These are phyloP conservation scores for Fraxinus angustifolia DNA, from an alignment of 305 asterid species.

Conservation along the genomic window DNA sequence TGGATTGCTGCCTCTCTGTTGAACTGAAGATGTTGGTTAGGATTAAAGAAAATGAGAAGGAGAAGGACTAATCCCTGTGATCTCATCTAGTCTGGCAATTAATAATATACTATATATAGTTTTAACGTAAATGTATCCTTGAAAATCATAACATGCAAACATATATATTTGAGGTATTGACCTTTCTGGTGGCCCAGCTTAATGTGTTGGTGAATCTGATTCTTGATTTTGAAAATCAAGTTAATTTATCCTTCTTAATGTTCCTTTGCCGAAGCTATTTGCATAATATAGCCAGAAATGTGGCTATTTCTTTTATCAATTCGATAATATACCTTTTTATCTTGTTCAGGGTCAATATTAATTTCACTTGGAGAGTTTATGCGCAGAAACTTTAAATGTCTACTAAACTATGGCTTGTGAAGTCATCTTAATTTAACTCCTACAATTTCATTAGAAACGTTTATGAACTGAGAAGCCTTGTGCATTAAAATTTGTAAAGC, in stretches of 20 bases:
- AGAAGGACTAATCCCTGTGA: constrained; percentile 12
- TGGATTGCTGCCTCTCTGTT: constrained; percentile 23
- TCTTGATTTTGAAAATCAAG: not conserved
- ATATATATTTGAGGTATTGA: not conserved
- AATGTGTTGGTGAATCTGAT: constrained; percentile 11
- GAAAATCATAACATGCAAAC: constrained; percentile 1
- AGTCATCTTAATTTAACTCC: constrained; percentile 7
- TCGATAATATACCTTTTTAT: not conserved
- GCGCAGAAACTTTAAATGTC: not conserved
- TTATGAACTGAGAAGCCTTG: constrained; percentile 8
- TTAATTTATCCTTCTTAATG: constrained; percentile 12
- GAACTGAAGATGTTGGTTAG: constrained; percentile 12
- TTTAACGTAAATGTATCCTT: not conserved
- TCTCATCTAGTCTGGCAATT: constrained; percentile 5
- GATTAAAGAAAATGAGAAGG: constrained; percentile 9
- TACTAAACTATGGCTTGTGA: constrained; percentile 2
- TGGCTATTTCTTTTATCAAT: constrained; percentile 6
- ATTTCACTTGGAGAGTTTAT: not conserved
- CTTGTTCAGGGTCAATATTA: constrained; percentile 6
- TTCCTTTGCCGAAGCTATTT: constrained; percentile 13
- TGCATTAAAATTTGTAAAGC: constrained; percentile 7
- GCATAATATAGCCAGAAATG: constrained; percentile 5
- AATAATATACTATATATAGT: not conserved
- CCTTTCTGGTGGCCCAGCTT: constrained; percentile 7
- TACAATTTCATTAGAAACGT: constrained; percentile 6